Evolutionary conservation across 345 rosid species (phyloP), one percentile per base, ranked within the genome.

Genomic region (Gossypium mustelinum): DNA sequence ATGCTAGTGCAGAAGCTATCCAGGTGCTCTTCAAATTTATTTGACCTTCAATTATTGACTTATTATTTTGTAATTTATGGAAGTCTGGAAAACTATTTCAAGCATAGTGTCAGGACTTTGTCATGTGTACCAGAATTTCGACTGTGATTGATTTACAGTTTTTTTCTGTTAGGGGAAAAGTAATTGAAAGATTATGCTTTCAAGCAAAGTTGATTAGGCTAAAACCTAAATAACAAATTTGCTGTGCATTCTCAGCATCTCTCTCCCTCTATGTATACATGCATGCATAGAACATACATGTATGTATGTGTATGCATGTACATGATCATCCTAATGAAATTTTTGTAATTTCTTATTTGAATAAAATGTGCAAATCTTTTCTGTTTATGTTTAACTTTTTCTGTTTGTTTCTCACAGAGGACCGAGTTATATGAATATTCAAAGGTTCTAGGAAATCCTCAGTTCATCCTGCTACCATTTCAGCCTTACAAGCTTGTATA

Each of bases 401-500:
- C 4, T 18, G 8, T 52, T 27, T 45, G 13, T 70, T 64, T 68
- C 61, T 82, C 9, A 76, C 95, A 95, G 99, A 91, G 99, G 84
- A 95, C 99, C 1, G 99, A 95, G 85, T 81, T 95, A 44, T 93
- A 91, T 79, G 99, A 95, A 83, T 95, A 95, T 76, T 88, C 99
- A 4, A 95, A 89, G 89, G 88, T 90, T 80, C 90, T 90, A 51
- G 99, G 99, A 70, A 95, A 95, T 85, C 85, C 99, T 84, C 99
- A 95, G 86, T 93, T 83, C 79, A 85, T 83, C 73, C 80, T 95
- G 82, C 86, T 82, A 63, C 94, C 97, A 10, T 91, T 95, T 90
- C 99, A 93, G 84, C 98, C 98, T 20, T 95, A 95, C 77, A 95
- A 95, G 84, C 78, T 95, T 78, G 67, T 95, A 71, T 95, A 95